Conservation (phyloP, 495 filamentous ascomycete species). For the Letharia lupina region DNA sequence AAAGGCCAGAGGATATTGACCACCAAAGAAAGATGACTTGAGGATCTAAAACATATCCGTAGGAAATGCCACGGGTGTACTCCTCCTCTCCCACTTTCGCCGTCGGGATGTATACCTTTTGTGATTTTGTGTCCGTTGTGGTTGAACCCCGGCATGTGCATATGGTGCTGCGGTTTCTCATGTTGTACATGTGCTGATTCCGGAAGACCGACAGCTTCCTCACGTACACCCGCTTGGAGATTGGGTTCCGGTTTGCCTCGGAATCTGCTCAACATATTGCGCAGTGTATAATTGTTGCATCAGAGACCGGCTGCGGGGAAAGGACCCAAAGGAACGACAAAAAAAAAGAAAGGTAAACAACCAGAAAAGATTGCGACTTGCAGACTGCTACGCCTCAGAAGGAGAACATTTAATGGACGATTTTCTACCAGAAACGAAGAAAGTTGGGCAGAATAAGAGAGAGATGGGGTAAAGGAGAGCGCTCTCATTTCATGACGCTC, state of each 20-base stretch:
- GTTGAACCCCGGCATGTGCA: constrained; percentile 25
- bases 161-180: constrained; percentile 16
- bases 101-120: constrained; percentile 46
- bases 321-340: neutral
- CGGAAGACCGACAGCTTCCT: constrained; percentile 12
- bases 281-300: neutral
- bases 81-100: constrained; percentile 56
- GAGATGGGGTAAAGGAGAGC: neutral
- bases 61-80: constrained; percentile 54
- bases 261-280: constrained; percentile 16
- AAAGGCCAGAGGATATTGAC: constrained; percentile 71
- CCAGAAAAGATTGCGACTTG: neutral
- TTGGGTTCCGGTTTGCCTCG: constrained; percentile 4
- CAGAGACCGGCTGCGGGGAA: neutral
- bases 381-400: neutral
- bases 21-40: constrained; percentile 45
- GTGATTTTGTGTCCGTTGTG: constrained; percentile 39
- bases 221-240: constrained; percentile 5
- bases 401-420: too few species aligned
- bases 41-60: constrained; percentile 50
- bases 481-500: neutral
- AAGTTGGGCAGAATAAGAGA: neutral
- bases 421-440: neutral
- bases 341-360: neutral
- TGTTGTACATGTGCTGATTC: constrained; percentile 2